Percentiles rank a stretch among this genome's conserved stretches.
Conservation (phyloP, 1,284 basidiomycete genomes). For the Tremellales sp. region DNA sequence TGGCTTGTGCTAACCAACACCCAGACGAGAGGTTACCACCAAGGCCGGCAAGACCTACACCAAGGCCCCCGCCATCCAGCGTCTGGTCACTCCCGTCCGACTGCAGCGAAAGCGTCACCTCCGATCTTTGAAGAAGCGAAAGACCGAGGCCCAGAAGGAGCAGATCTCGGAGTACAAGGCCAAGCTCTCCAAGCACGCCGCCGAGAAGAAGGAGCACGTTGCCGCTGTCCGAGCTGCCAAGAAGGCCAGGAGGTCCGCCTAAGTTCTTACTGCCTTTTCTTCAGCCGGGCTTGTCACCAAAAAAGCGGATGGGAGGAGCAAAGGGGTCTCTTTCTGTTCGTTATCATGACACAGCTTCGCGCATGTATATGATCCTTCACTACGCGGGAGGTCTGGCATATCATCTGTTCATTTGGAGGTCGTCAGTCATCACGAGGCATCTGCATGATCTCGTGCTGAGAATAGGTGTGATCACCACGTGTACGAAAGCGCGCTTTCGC, state of each 20-base stretch:
- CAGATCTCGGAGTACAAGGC: constrained; percentile 89
- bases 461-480: too few species aligned
- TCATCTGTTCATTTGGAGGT: too few species aligned
- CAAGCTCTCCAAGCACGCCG: constrained; percentile 81
- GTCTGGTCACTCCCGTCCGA: constrained; percentile 88
- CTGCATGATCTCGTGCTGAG: too few species aligned
- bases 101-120: constrained; percentile 96
- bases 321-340: too few species aligned
- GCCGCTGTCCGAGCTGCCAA: constrained; percentile 50
- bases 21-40: constrained; percentile 79
- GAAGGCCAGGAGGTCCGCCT: constrained; percentile 31
- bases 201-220: constrained; percentile 83
- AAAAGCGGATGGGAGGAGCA: too few species aligned
- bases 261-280: too few species aligned
- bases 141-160: constrained; percentile 87
- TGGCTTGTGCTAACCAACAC: neutral
- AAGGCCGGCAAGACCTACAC: constrained; percentile 99
- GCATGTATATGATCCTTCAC: too few species aligned
- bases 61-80: constrained; percentile 75
- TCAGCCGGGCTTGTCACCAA: too few species aligned
- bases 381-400: too few species aligned
- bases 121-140: constrained; percentile 80
- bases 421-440: too few species aligned
- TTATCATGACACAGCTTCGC: too few species aligned
- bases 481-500: too few species aligned